A percentile compares a stretch with the other conserved stretches of the same genome.
phyloP scores from a whole-genome alignment of 306 rosid genomes.

The Rosa lucieae region DNA sequence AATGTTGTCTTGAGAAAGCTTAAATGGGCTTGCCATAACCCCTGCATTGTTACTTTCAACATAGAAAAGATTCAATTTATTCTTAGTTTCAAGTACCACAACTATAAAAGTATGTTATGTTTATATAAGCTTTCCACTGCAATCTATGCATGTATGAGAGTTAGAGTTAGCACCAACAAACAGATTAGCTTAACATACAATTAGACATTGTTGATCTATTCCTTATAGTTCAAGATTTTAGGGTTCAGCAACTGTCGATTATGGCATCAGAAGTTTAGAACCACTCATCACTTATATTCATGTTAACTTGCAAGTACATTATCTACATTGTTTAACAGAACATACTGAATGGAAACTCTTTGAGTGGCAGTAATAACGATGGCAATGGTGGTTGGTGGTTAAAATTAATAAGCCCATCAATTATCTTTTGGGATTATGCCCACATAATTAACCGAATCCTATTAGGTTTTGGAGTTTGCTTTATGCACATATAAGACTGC shows the following conservation, averaged over 20 bases:
- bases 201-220: background rate
- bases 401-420: no score
- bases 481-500: no score
- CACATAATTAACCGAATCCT: no score
- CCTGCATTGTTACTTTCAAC: constrained; percentile 84
- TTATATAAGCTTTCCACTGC: background rate
- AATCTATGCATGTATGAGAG: background rate
- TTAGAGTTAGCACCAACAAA: background rate
- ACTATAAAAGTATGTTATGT: background rate
- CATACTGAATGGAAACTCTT: background rate
- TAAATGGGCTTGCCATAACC: constrained; percentile 62
- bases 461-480: no score
- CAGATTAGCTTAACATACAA: background rate
- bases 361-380: background rate
- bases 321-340: background rate
- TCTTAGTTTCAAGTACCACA: background rate
- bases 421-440: no score
- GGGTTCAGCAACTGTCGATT: background rate
- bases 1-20: constrained; percentile 62
- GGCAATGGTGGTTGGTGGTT: no score
- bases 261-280: background rate
- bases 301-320: background rate
- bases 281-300: background rate
- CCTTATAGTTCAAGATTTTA: background rate
- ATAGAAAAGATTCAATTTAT: constrained; percentile 3